These are phyloP conservation scores for Rhizomucor pusillus DNA, from an alignment of 371 early-diverging fungal species.

Conservation along the genomic window DNA sequence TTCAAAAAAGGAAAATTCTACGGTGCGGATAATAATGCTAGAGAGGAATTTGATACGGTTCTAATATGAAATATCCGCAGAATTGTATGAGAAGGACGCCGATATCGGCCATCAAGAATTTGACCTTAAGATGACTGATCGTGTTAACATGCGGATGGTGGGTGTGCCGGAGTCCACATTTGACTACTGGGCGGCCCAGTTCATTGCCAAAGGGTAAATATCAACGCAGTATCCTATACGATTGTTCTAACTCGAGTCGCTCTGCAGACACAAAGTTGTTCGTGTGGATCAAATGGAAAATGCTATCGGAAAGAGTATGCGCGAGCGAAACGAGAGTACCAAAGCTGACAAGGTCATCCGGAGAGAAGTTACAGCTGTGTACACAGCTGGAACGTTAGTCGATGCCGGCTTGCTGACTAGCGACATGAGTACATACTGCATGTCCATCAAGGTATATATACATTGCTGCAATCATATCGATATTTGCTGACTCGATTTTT, in stretches of 20 bases:
- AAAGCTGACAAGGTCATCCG: conserved; percentile 88
- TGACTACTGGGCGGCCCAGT: conserved; percentile 96
- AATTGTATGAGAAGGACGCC: conserved; percentile 99
- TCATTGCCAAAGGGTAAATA: conserved; percentile 90
- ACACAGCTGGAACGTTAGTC: conserved; percentile 96
- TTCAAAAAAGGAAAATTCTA: conserved; percentile 99
- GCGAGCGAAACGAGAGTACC: conserved; percentile 62
- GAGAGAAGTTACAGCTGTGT: conserved; percentile 92
- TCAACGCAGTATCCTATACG: neutral
- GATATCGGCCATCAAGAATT: conserved; percentile 97
- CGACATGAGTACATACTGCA: conserved; percentile 90
- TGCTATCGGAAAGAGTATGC: conserved; percentile 92
- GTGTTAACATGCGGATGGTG: conserved; percentile 99
- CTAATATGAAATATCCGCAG: conserved; percentile 25
- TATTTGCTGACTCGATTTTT: no score
- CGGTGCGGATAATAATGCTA: conserved; percentile 35
- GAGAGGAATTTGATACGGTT: neutral
- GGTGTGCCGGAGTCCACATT: conserved; percentile 98
- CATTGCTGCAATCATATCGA: no score
- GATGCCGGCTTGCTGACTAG: conserved; percentile 85
- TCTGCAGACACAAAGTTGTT: conserved; percentile 80
- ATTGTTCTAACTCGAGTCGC: no score
- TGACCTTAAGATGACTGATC: conserved; percentile 95
- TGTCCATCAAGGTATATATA: conserved; percentile 81
- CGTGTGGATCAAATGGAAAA: conserved; percentile 99